Percentiles rank a stretch among this genome's conserved stretches.
These are phyloP conservation scores for Aureobasidium namibiae DNA, from an alignment of 2,329 filamentous ascomycete species.

Conservation along the genomic window DNA sequence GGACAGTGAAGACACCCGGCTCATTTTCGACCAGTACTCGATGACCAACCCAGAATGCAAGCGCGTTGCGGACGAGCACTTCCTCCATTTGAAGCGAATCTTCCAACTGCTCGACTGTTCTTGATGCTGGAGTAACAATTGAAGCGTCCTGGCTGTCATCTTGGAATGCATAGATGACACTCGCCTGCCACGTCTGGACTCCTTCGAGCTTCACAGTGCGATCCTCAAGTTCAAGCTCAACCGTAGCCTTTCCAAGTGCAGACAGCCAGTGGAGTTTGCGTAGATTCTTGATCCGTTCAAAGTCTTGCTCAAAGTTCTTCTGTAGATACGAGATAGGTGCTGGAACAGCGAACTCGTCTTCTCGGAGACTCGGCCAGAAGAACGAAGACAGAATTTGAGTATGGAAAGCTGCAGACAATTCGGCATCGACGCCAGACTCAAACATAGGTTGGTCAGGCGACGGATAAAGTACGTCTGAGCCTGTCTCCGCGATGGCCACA, in stretches of 20 bases:
- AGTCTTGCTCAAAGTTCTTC: conserved; percentile 62
- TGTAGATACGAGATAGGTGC: conserved; percentile 52
- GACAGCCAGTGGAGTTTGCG: conserved; percentile 86
- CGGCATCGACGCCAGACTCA: not conserved
- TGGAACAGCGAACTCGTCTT: conserved; percentile 61
- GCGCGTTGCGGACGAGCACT: conserved; percentile 57
- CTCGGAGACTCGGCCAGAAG: conserved; percentile 81
- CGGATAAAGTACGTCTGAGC: not conserved
- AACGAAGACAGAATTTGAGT: conserved; percentile 83
- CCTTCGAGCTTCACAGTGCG: conserved; percentile 61
- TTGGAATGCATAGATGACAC: conserved; percentile 78
- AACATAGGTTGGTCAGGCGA: conserved; percentile 69
- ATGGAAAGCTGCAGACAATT: conserved; percentile 44
- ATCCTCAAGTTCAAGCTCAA: conserved; percentile 78
- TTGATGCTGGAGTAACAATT: conserved; percentile 21
- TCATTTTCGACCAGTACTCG: conserved; percentile 52
- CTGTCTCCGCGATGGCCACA: not conserved
- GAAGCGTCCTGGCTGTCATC: conserved; percentile 24
- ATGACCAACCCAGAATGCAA: conserved; percentile 65
- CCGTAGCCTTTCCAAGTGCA: conserved; percentile 67
- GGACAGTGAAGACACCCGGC: conserved; percentile 53
- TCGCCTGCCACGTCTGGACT: conserved; percentile 76
- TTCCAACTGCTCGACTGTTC: conserved; percentile 39
- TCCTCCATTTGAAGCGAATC: conserved; percentile 61
- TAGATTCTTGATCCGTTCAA: conserved; percentile 70